phyloP scores from a whole-genome alignment of 306 rosid species.

The Lathyrus oleraceus region DNA sequence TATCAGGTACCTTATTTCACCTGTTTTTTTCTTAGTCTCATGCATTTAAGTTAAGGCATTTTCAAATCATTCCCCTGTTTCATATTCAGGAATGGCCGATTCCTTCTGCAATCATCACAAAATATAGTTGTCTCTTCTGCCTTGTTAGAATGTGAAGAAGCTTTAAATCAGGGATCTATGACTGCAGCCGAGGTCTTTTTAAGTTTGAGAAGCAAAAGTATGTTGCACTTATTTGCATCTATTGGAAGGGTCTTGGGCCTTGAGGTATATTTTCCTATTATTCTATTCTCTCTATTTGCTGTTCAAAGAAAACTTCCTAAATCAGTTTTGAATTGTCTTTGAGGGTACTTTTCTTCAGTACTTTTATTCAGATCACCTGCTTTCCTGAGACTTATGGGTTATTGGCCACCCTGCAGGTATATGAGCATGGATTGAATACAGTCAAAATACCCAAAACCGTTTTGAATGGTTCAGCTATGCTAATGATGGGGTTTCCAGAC shows the following conservation, averaged over 20 bases:
- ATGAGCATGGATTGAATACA: conserved; percentile 72
- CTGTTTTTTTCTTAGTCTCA: background rate
- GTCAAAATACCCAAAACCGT: conserved; percentile 75
- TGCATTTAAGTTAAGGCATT: conserved; percentile 21
- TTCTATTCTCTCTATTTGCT: conserved; percentile 9
- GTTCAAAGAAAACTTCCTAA: background rate
- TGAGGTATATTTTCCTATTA: conserved; percentile 58
- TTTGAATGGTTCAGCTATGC: conserved; percentile 67
- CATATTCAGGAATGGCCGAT: conserved; percentile 83
- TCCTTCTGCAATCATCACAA: conserved; percentile 83
- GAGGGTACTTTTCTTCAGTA: conserved; percentile 23
- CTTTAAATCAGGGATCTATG: conserved; percentile 88
- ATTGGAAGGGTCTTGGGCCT: conserved; percentile 89
- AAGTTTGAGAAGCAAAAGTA: conserved; percentile 87
- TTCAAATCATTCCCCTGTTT: conserved; percentile 24
- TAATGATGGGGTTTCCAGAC: conserved; percentile 94
- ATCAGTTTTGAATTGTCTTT: conserved; percentile 32
- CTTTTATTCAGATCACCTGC: conserved; percentile 5
- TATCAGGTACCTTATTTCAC: conserved; percentile 65
- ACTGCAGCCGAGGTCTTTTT: conserved; percentile 82
- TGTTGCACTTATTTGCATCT: conserved; percentile 90
- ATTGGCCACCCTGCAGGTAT: conserved; percentile 64
- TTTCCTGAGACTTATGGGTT: conserved; percentile 32
- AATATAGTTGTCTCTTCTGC: conserved; percentile 61
- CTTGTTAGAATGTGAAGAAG: conserved; percentile 86